phyloP scores from a whole-genome alignment of 192 early-diverging fungal species.

The Gonapodya prolifera region DNA sequence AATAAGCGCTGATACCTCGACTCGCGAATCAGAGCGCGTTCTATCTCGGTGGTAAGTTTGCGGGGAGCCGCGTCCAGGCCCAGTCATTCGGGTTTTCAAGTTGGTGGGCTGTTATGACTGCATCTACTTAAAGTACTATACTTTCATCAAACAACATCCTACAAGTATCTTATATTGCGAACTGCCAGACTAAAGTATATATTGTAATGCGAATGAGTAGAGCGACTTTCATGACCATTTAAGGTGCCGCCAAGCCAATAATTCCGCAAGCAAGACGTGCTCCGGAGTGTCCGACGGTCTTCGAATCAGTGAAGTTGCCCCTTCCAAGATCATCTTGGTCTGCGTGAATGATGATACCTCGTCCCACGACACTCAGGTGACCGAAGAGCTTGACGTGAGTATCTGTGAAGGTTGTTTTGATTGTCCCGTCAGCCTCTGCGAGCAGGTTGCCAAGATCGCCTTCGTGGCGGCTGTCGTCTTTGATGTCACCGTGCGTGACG shows the following conservation, averaged over 20 bases:
- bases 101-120: no score
- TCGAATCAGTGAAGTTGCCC: neutral
- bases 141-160: no score
- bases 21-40: neutral
- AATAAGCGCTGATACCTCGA: neutral
- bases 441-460: neutral
- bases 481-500: neutral
- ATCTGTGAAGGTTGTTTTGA: neutral
- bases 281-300: neutral
- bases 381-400: neutral
- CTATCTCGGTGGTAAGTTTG: neutral
- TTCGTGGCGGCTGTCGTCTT: neutral
- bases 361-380: neutral
- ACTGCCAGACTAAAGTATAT: no score
- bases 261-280: neutral
- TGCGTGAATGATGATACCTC: neutral
- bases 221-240: neutral
- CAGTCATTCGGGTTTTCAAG: no score
- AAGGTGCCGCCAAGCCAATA: neutral
- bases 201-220: no score
- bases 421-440: neutral
- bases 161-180: no score
- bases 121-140: no score
- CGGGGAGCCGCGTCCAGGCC: no score
- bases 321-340: neutral